Conservation (phyloP, 768 basidiomycete genomes). For the Kwoniella dejecticola region DNA sequence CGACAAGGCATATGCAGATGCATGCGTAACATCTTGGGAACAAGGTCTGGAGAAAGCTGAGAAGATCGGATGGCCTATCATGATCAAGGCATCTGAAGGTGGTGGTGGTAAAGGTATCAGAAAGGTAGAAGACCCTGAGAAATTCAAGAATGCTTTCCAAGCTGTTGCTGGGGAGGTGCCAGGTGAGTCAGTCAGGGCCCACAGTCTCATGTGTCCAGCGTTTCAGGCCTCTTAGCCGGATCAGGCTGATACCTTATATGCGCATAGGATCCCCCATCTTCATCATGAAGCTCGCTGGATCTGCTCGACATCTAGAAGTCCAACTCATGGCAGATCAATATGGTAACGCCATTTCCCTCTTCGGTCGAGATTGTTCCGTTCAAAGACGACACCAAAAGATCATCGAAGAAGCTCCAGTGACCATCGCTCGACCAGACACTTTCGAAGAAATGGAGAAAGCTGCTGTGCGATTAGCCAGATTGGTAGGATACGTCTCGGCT, state of each 20-base stretch:
- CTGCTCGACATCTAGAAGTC: constrained; percentile 95
- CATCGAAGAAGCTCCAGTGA: constrained; percentile 98
- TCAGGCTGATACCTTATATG: background rate
- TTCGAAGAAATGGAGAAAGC: constrained; percentile 99
- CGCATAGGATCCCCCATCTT: constrained; percentile 91
- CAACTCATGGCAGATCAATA: constrained; percentile 99
- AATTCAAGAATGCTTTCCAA: constrained; percentile 90
- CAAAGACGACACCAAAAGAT: constrained; percentile 99
- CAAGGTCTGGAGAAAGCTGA: constrained; percentile 81
- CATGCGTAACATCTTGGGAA: constrained; percentile 84
- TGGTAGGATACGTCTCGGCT: constrained; percentile 97
- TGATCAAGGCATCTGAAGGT: constrained; percentile 99
- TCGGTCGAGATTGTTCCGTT: constrained; percentile 98
- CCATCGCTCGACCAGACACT: constrained; percentile 85
- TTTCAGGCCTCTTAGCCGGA: background rate
- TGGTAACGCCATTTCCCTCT: constrained; percentile 97
- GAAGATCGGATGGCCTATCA: constrained; percentile 91
- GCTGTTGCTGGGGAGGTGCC: constrained; percentile 96
- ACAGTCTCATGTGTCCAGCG: no score
- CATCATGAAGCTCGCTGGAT: constrained; percentile 99
- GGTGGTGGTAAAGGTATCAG: constrained; percentile 99
- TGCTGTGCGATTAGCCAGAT: constrained; percentile 96
- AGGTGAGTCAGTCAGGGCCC: constrained; percentile 60
- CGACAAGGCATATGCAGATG: constrained; percentile 80
- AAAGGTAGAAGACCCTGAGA: constrained; percentile 81